Conservation (phyloP, 768 basidiomycete genomes). For the Panaeolus cyanescens region DNA sequence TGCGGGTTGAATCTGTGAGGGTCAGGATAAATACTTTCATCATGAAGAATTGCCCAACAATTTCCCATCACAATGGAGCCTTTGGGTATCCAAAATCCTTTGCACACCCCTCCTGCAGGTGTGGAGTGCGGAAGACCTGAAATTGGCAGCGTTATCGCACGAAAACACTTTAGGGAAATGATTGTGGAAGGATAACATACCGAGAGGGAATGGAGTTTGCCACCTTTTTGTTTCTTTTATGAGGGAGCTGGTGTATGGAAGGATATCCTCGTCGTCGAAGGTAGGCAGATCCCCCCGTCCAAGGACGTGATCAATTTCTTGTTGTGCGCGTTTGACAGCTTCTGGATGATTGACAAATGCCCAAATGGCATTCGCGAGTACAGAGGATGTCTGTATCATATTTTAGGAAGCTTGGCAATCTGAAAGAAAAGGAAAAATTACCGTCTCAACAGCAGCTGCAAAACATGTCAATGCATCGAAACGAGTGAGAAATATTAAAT, state of each 20-base stretch:
- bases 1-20: constrained; percentile 41
- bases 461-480: not conserved
- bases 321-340: constrained; percentile 15
- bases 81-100: constrained; percentile 22
- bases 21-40: constrained; percentile 38
- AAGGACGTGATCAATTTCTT: constrained; percentile 10
- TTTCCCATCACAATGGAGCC: constrained; percentile 20
- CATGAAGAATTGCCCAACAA: constrained; percentile 25
- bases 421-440: not conserved
- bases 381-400: constrained; percentile 8
- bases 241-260: constrained; percentile 15
- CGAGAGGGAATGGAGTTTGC: constrained; percentile 12
- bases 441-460: constrained; percentile 15
- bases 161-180: no score
- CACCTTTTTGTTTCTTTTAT: constrained; percentile 17
- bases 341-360: constrained; percentile 13
- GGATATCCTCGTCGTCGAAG: constrained; percentile 9
- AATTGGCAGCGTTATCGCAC: no score
- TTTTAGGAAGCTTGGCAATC: not conserved
- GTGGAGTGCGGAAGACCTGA: not conserved
- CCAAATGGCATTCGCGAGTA: constrained; percentile 10
- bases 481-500: not conserved
- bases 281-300: constrained; percentile 10
- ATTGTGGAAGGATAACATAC: no score
- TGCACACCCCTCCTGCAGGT: constrained; percentile 15